A percentile compares a stretch with the other conserved stretches of the same genome.
Evolutionary conservation across 352 stramenopile species (phyloP).

Genomic region (Globisporangium rhizosaccharum): DNA sequence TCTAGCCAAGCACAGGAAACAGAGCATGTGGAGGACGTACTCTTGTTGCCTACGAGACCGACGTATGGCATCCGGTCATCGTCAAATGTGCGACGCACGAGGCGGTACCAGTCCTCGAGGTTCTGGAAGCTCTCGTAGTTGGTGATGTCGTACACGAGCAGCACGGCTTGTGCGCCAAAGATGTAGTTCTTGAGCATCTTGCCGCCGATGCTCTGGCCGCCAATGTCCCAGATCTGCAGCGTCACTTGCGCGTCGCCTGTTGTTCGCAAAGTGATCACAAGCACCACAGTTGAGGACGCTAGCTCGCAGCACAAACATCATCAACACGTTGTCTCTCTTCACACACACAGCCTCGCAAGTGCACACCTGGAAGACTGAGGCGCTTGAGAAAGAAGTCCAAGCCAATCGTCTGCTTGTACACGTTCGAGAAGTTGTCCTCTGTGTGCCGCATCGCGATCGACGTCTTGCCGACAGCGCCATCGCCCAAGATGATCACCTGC

Average conservation of each 20-base stretch:
- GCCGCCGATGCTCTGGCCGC: slow-evolving; percentile 87
- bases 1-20: neutral
- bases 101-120: slow-evolving; percentile 92
- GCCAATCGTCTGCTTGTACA: slow-evolving; percentile 94
- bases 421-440: slow-evolving; percentile 89
- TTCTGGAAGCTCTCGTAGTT: slow-evolving; percentile 95
- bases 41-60: slow-evolving; percentile 90
- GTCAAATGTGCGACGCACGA: slow-evolving; percentile 88
- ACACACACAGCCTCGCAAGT: neutral
- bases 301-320: neutral
- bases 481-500: slow-evolving; percentile 91
- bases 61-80: slow-evolving; percentile 87
- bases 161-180: slow-evolving; percentile 88
- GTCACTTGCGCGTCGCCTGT: slow-evolving; percentile 87
- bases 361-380: slow-evolving; percentile 77
- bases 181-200: slow-evolving; percentile 93
- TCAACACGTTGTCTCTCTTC: no score
- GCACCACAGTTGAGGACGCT: neutral
- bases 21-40: slow-evolving; percentile 25
- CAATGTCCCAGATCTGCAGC: slow-evolving; percentile 93
- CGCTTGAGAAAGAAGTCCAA: slow-evolving; percentile 95
- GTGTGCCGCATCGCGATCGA: slow-evolving; percentile 91
- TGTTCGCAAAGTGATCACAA: neutral
- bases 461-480: slow-evolving; percentile 94
- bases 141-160: slow-evolving; percentile 95